Conservation (phyloP, 441 rosid genomes). For the Populus hybrid region DNA sequence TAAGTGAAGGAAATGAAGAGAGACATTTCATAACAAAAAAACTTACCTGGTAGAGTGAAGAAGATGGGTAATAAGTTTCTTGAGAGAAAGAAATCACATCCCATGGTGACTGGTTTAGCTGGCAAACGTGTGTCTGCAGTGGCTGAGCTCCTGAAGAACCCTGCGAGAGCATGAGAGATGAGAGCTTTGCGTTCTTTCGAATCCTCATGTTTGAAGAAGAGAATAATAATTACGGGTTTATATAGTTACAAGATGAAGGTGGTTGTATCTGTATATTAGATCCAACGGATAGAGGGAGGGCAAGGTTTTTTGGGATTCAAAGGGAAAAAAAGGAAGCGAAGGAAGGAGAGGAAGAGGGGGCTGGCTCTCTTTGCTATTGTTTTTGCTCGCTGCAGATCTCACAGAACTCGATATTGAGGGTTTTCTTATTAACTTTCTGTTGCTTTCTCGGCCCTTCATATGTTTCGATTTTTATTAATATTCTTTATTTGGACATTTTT, state of each 20-base stretch:
- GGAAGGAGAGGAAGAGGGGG: not conserved
- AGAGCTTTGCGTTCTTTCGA: slow-evolving; percentile 75
- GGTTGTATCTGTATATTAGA: slow-evolving; percentile 4
- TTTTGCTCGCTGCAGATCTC: slow-evolving; percentile 54
- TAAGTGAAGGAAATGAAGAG: slow-evolving; percentile 7
- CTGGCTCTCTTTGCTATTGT: not conserved
- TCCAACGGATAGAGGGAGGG: slow-evolving; percentile 10
- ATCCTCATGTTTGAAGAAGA: slow-evolving; percentile 64
- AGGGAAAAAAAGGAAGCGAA: no score
- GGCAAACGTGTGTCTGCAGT: slow-evolving; percentile 56
- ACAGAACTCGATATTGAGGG: slow-evolving; percentile 62
- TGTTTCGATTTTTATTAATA: slow-evolving; percentile 29
- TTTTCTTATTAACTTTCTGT: slow-evolving; percentile 42
- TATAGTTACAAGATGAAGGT: not conserved
- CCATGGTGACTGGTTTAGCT: slow-evolving; percentile 98
- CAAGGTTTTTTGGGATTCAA: not conserved
- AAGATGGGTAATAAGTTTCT: slow-evolving; percentile 18
- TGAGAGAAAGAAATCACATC: slow-evolving; percentile 69
- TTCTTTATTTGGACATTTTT: slow-evolving; percentile 21
- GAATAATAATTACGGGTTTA: not conserved
- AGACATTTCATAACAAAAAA: not conserved
- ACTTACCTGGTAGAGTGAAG: slow-evolving; percentile 34
- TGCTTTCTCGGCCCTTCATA: slow-evolving; percentile 63
- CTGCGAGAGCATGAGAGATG: slow-evolving; percentile 37
- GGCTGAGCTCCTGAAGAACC: slow-evolving; percentile 43